Evolutionary conservation across 2,329 filamentous ascomycete species (phyloP).

Genomic region (Aureobasidium sp.): DNA sequence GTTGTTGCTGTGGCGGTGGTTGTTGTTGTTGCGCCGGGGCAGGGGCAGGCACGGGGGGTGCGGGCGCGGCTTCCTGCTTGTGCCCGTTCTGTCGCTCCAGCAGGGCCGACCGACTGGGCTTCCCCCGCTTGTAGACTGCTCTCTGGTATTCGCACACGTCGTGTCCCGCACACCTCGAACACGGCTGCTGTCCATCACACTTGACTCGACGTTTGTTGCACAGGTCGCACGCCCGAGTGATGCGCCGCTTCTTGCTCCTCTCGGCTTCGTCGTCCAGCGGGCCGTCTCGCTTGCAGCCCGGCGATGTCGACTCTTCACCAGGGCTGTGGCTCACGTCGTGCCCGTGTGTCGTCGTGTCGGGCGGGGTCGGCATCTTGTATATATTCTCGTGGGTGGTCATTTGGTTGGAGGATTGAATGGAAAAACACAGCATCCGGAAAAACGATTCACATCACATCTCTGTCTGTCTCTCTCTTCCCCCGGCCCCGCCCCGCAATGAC

Average conservation of each 20-base stretch:
- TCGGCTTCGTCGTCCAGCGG: constrained; percentile 1
- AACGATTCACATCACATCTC: background rate
- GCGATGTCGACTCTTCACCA: constrained; percentile 4
- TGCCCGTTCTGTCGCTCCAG: constrained; percentile 10
- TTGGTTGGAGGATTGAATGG: background rate
- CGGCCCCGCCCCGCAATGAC: constrained; percentile 9
- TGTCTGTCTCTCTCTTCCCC: background rate
- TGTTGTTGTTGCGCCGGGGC: background rate
- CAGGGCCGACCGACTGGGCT: constrained; percentile 12
- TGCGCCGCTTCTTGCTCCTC: constrained; percentile 10
- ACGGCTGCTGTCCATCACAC: constrained; percentile 11
- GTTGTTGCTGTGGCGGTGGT: background rate
- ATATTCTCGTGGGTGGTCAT: background rate
- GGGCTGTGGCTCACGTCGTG: constrained; percentile 5
- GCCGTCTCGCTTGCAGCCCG: background rate
- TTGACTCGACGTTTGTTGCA: constrained; percentile 13
- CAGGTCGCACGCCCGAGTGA: constrained; percentile 10
- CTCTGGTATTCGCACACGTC: constrained; percentile 10
- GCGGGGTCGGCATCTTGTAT: constrained; percentile 6
- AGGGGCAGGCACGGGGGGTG: background rate
- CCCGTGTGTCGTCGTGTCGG: background rate
- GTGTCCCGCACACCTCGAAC: constrained; percentile 9
- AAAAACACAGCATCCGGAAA: background rate
- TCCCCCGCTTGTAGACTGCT: constrained; percentile 12
- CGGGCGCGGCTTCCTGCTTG: constrained; percentile 8